These are phyloP conservation scores for Backusella morwellensis DNA, from an alignment of 192 early-diverging fungal genomes.

Conservation along the genomic window DNA sequence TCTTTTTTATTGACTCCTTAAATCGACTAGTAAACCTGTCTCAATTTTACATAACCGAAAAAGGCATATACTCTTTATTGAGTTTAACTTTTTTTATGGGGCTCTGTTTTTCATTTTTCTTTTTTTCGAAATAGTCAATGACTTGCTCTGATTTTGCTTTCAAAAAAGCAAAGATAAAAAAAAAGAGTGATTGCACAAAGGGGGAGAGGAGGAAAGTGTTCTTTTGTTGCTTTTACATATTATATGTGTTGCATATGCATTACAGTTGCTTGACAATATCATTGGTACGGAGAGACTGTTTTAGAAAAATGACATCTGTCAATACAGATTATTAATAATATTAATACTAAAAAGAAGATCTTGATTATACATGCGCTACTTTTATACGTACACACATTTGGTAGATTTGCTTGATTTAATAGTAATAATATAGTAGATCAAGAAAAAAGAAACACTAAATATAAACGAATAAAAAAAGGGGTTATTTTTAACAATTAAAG, in stretches of 20 bases:
- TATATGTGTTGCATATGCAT: background rate
- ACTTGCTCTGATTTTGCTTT: background rate
- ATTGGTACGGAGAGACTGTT: background rate
- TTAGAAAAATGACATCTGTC: background rate
- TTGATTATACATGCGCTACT: background rate
- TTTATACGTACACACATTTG: background rate
- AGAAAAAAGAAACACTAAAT: background rate
- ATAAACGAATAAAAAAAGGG: background rate
- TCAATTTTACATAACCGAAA: background rate
- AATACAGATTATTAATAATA: background rate
- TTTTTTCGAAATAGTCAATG: background rate
- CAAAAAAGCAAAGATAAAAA: background rate
- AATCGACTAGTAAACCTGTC: background rate
- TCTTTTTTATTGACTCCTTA: background rate
- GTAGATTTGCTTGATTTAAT: background rate
- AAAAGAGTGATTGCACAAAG: background rate
- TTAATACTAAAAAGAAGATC: background rate
- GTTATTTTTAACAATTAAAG: background rate
- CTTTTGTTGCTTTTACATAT: background rate
- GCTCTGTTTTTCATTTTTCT: background rate
- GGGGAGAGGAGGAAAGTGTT: background rate
- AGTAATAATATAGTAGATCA: background rate
- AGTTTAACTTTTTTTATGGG: background rate
- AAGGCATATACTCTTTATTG: background rate
- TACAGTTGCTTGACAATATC: background rate